phyloP scores from a whole-genome alignment of 306 rosid genomes.

The Fagus sylvatica region DNA sequence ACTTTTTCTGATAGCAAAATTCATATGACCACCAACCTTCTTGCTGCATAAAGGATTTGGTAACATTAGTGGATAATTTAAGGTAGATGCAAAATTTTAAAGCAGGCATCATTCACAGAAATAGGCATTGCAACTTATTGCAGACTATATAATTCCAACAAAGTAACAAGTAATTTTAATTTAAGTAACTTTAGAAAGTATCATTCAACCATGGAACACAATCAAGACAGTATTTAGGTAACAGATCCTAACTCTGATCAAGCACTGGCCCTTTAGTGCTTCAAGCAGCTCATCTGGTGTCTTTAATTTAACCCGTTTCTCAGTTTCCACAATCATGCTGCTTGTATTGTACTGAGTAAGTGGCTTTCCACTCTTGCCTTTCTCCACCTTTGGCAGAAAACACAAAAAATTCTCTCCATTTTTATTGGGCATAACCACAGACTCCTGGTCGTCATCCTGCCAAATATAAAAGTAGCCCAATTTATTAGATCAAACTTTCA shows the following conservation, averaged over 20 bases:
- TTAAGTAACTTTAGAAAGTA: neutral
- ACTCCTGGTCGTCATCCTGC: slow-evolving; percentile 89
- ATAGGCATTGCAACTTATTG: neutral
- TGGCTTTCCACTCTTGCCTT: slow-evolving; percentile 63
- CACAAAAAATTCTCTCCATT: slow-evolving; percentile 76
- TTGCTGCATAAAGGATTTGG: slow-evolving; percentile 60
- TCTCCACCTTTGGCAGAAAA: slow-evolving; percentile 88
- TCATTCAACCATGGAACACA: neutral
- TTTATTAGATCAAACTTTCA: neutral
- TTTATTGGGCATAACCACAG: slow-evolving; percentile 65
- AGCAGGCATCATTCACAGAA: neutral
- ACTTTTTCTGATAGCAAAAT: slow-evolving; percentile 77
- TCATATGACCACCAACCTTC: slow-evolving; percentile 99
- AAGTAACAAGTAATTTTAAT: neutral
- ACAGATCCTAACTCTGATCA: slow-evolving; percentile 63
- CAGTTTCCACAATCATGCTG: slow-evolving; percentile 82
- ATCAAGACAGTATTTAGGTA: slow-evolving; percentile 12
- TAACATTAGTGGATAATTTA: slow-evolving; percentile 21
- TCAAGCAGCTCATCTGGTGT: slow-evolving; percentile 95
- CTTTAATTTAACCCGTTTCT: slow-evolving; percentile 74
- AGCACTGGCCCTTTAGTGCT: slow-evolving; percentile 72
- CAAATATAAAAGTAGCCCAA: slow-evolving; percentile 17
- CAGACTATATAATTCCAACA: neutral
- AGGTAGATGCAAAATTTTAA: neutral
- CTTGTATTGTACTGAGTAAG: slow-evolving; percentile 65